Evolutionary conservation across 2,329 filamentous ascomycete genomes (phyloP).

Genomic region (Alternaria ventricosa): DNA sequence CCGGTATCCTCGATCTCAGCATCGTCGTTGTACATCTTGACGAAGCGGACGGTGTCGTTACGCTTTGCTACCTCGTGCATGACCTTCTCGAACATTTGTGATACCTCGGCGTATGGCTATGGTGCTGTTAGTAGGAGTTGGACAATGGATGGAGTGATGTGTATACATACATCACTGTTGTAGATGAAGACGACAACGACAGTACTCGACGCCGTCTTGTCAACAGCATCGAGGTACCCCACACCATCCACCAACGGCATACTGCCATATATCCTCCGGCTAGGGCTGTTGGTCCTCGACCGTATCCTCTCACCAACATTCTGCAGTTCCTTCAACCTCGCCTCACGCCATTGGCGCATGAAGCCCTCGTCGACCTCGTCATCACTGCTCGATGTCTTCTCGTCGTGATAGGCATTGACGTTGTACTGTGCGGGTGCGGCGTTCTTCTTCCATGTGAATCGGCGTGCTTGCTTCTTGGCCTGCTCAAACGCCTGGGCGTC

Average conservation of each 20-base stretch:
- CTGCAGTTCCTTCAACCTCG: conserved; percentile 76
- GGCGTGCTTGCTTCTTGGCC: conserved; percentile 55
- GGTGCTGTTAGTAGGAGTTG: no score
- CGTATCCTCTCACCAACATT: conserved; percentile 63
- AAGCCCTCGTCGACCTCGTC: conserved; percentile 80
- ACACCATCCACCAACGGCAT: conserved; percentile 85
- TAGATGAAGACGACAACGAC: conserved; percentile 87
- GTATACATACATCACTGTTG: background rate
- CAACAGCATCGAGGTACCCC: conserved; percentile 95
- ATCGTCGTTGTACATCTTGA: conserved; percentile 89
- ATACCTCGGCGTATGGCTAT: background rate
- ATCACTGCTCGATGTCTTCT: conserved; percentile 51
- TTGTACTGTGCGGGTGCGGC: conserved; percentile 23
- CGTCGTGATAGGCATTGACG: conserved; percentile 57
- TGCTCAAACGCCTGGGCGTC: conserved; percentile 79
- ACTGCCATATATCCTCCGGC: conserved; percentile 76
- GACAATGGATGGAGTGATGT: no score
- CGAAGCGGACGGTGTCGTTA: conserved; percentile 78
- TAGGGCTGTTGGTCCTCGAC: conserved; percentile 76
- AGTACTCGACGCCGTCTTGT: conserved; percentile 82
- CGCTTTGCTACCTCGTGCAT: conserved; percentile 75
- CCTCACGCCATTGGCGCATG: conserved; percentile 83
- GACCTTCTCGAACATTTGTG: background rate
- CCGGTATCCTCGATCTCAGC: conserved; percentile 92
- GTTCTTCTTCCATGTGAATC: conserved; percentile 45